These are phyloP conservation scores for Apostasia shenzhenica DNA, from an alignment of 106 monocot genomes.

Conservation along the genomic window DNA sequence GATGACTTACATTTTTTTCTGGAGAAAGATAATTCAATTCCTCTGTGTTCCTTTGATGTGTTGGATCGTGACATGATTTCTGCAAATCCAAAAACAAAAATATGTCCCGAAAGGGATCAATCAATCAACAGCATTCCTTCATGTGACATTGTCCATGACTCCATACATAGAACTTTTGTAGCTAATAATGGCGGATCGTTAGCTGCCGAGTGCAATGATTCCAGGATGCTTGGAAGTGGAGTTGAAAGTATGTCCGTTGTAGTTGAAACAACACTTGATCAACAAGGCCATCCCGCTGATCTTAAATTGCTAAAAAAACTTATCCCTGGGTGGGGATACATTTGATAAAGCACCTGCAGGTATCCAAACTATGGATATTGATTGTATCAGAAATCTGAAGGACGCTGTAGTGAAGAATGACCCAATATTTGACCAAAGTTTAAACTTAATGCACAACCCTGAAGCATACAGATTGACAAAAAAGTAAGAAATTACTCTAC, in stretches of 20 bases:
- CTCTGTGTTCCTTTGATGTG: conserved; percentile 12
- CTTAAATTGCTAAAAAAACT: neutral
- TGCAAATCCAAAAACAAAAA: conserved; percentile 1
- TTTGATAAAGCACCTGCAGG: conserved; percentile 4
- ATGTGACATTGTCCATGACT: neutral
- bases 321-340: neutral
- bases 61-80: conserved; percentile 23
- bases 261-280: neutral
- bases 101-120: neutral
- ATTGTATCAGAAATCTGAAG: conserved; percentile 8
- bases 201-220: neutral
- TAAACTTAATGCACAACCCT: neutral
- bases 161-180: neutral
- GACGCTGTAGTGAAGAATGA: neutral
- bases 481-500: conserved; percentile 2
- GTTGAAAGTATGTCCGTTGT: neutral
- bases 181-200: neutral
- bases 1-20: conserved; percentile 12
- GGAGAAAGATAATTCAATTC: conserved; percentile 4
- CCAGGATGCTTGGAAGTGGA: neutral
- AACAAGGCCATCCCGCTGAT: neutral
- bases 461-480: conserved; percentile 1
- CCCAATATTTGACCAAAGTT: neutral
- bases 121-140: neutral
- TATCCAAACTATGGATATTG: neutral